Evolutionary conservation across 2,329 filamentous ascomycete species (phyloP).

Genomic region (Geosmithia morbida): DNA sequence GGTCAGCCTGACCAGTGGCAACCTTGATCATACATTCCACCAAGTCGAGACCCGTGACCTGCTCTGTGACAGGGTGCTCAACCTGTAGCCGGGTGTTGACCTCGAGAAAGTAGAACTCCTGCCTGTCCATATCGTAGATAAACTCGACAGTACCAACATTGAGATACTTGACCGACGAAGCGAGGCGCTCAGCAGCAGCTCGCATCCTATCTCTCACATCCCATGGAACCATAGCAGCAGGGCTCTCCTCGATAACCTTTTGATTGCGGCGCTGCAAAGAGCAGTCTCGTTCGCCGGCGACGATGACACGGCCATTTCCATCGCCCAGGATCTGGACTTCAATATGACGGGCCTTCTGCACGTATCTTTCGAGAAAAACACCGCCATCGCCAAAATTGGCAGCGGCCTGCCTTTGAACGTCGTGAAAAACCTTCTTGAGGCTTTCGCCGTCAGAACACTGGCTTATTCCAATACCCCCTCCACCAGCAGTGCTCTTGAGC

Average conservation of each 20-base stretch:
- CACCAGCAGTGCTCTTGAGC: slow-evolving; percentile 30
- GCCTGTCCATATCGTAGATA: slow-evolving; percentile 15
- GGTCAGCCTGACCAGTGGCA: slow-evolving; percentile 5
- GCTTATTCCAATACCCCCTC: slow-evolving; percentile 16
- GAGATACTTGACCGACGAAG: slow-evolving; percentile 19
- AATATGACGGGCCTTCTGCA: slow-evolving; percentile 26
- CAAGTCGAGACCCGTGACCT: slow-evolving; percentile 60
- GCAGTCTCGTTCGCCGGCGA: slow-evolving; percentile 32
- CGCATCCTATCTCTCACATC: slow-evolving; percentile 18
- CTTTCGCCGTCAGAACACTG: not conserved
- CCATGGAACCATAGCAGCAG: slow-evolving; percentile 17
- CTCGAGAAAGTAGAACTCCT: slow-evolving; percentile 24
- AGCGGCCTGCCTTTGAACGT: slow-evolving; percentile 21
- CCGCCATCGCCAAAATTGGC: slow-evolving; percentile 24
- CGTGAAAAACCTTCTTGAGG: not conserved
- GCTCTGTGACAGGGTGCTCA: slow-evolving; percentile 45
- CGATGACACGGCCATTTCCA: slow-evolving; percentile 21
- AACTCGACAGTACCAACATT: slow-evolving; percentile 29
- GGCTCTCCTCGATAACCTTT: slow-evolving; percentile 35
- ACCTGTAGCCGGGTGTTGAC: slow-evolving; percentile 26
- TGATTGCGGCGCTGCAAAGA: slow-evolving; percentile 35
- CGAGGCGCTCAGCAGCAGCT: slow-evolving; percentile 18
- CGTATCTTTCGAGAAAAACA: slow-evolving; percentile 25
- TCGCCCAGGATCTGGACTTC: slow-evolving; percentile 36
- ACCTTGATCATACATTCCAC: slow-evolving; percentile 37